Conservation (phyloP, 1,139 yeast genomes). For the Debaryomyces nepalensis region DNA sequence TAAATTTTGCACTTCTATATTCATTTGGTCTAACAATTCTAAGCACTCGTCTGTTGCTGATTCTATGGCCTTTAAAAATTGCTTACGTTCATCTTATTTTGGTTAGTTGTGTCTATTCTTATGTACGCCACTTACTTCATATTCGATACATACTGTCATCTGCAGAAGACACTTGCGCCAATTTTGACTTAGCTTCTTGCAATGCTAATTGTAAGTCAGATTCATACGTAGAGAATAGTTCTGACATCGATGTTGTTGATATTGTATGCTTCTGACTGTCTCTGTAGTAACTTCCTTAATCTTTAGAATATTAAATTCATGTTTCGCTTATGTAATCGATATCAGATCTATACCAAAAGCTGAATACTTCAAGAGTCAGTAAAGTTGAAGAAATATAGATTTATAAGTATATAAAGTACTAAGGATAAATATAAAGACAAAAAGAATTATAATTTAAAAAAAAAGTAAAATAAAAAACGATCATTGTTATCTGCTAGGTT, state of each 20-base stretch:
- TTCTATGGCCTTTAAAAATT: slow-evolving; percentile 62
- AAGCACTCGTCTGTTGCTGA: slow-evolving; percentile 76
- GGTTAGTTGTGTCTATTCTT: slow-evolving; percentile 23
- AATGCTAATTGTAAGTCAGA: slow-evolving; percentile 74
- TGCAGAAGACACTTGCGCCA: slow-evolving; percentile 58
- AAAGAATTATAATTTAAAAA: slow-evolving; percentile 7
- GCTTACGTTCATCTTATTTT: slow-evolving; percentile 47
- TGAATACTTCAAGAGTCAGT: neutral
- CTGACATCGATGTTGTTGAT: slow-evolving; percentile 45
- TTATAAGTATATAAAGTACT: slow-evolving; percentile 3
- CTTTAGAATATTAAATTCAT: neutral
- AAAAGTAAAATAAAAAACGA: slow-evolving; percentile 1
- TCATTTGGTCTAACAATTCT: slow-evolving; percentile 81
- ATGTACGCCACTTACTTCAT: slow-evolving; percentile 3
- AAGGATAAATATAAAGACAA: neutral
- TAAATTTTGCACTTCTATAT: slow-evolving; percentile 77
- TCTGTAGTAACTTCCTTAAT: neutral
- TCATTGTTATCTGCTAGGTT: slow-evolving; percentile 40
- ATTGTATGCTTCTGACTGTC: neutral
- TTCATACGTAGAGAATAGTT: slow-evolving; percentile 70
- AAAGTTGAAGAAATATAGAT: slow-evolving; percentile 1
- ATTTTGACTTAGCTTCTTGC: slow-evolving; percentile 70
- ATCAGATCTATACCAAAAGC: neutral
- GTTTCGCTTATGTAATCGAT: slow-evolving; percentile 1
- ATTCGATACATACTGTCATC: slow-evolving; percentile 51